These are phyloP conservation scores for Yamadazyma endophytica DNA, from an alignment of 805 yeast species.

Conservation along the genomic window DNA sequence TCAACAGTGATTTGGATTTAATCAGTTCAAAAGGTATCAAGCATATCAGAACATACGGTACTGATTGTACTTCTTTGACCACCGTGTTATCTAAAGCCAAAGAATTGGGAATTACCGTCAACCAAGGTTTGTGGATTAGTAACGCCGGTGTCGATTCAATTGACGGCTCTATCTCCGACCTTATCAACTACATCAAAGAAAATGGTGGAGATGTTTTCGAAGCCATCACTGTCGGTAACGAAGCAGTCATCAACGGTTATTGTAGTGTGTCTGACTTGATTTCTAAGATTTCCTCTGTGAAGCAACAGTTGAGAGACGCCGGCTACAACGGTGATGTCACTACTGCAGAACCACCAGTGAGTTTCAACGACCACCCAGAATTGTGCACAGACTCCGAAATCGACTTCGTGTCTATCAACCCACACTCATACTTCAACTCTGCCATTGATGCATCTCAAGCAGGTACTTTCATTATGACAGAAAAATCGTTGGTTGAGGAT, in stretches of 20 bases:
- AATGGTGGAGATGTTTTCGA: conserved; percentile 72
- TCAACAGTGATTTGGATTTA: conserved; percentile 52
- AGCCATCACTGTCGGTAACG: conserved; percentile 81
- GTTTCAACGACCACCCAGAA: conserved; percentile 56
- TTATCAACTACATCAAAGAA: conserved; percentile 47
- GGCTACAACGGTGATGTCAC: conserved; percentile 78
- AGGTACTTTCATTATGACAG: conserved; percentile 66
- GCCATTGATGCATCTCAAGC: conserved; percentile 59
- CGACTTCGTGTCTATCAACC: conserved; percentile 82
- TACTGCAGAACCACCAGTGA: conserved; percentile 87
- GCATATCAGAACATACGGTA: conserved; percentile 75
- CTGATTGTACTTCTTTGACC: conserved; percentile 71
- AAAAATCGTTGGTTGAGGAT: conserved; percentile 49
- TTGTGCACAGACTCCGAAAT: conserved; percentile 68
- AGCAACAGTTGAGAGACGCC: conserved; percentile 50
- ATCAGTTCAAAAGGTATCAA: conserved; percentile 61
- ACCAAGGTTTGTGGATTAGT: conserved; percentile 86
- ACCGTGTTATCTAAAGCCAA: conserved; percentile 61
- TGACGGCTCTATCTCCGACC: conserved; percentile 50
- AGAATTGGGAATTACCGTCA: conserved; percentile 61
- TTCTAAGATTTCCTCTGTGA: conserved; percentile 61
- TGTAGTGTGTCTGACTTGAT: conserved; percentile 60
- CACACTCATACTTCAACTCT: conserved; percentile 80
- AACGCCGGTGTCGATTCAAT: conserved; percentile 64
- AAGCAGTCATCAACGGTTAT: conserved; percentile 68